Conservation (phyloP, 495 filamentous ascomycete species). For the Hypoxylon cercidicola region DNA sequence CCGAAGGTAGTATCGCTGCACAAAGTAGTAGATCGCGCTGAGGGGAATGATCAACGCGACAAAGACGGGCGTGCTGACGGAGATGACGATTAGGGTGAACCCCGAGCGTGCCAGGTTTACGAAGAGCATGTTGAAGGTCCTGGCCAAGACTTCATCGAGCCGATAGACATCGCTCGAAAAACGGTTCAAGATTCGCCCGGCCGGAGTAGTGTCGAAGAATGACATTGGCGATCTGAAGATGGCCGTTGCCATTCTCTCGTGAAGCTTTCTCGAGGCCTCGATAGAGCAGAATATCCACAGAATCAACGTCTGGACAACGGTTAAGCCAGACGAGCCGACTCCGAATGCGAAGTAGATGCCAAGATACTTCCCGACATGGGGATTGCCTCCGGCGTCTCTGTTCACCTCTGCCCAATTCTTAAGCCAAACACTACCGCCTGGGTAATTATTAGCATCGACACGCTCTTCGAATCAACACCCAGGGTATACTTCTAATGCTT, state of each 20-base stretch:
- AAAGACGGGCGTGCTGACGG: slow-evolving; percentile 81
- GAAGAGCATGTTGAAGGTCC: slow-evolving; percentile 94
- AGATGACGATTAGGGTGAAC: slow-evolving; percentile 90
- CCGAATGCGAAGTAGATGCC: slow-evolving; percentile 96
- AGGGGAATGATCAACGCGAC: slow-evolving; percentile 83
- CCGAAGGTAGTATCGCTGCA: slow-evolving; percentile 96
- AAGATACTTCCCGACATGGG: slow-evolving; percentile 85
- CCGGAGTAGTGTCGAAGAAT: slow-evolving; percentile 99
- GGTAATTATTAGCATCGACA: slow-evolving; percentile 14
- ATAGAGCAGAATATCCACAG: slow-evolving; percentile 99
- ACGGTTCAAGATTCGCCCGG: slow-evolving; percentile 93
- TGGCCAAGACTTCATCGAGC: slow-evolving; percentile 93
- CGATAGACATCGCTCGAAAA: slow-evolving; percentile 98
- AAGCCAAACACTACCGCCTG: slow-evolving; percentile 84
- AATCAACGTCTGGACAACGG: slow-evolving; percentile 92
- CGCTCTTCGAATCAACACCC: slow-evolving; percentile 3
- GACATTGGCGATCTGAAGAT: slow-evolving; percentile 99
- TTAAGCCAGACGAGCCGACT: slow-evolving; percentile 84
- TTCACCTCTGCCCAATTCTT: slow-evolving; percentile 92
- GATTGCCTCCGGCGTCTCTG: slow-evolving; percentile 70
- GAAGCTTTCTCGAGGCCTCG: slow-evolving; percentile 94
- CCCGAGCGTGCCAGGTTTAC: slow-evolving; percentile 84
- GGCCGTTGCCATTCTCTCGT: slow-evolving; percentile 97
- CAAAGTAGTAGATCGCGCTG: slow-evolving; percentile 83
- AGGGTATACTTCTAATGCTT: slow-evolving; percentile 43